Evolutionary conservation across 164 flowering plant genomes (phyloP).

Genomic region (Stephania cephalantha): DNA sequence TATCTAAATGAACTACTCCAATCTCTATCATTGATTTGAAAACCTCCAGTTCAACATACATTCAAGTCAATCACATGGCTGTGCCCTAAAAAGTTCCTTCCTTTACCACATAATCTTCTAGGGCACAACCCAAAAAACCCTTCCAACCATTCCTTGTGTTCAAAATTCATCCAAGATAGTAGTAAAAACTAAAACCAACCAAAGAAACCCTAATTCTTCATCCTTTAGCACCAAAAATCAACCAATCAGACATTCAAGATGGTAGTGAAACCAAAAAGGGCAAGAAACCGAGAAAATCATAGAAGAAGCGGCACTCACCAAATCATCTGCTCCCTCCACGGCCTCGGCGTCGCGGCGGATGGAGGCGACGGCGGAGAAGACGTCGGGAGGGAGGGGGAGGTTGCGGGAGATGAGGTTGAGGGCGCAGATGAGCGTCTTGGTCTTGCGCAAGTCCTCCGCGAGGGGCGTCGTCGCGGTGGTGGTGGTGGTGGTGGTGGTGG

Average conservation of each 20-base stretch:
- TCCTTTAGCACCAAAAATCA: not conserved
- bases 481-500: constrained; percentile 23
- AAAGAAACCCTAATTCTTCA: not conserved
- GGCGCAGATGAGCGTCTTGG: constrained; percentile 74
- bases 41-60: not conserved
- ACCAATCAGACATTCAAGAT: not conserved
- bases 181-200: no score
- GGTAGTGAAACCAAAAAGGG: not conserved
- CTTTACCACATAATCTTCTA: not conserved
- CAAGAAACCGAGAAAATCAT: not conserved
- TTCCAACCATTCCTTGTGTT: no score
- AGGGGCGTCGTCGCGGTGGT: constrained; percentile 11
- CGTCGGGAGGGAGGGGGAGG: constrained; percentile 76
- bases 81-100: not conserved
- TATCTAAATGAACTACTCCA: not conserved
- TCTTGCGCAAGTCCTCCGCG: constrained; percentile 23
- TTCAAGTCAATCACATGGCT: not conserved
- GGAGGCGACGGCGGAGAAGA: constrained; percentile 53
- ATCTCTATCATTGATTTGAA: not conserved
- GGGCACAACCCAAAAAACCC: not conserved
- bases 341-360: constrained; percentile 38
- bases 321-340: constrained; percentile 2
- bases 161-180: no score
- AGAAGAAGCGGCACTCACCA: not conserved
- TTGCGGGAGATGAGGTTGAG: constrained; percentile 77